Base-by-base conservation (phyloP, 2,329 filamentous ascomycete genomes). In the Ophiostoma ips region DNA sequence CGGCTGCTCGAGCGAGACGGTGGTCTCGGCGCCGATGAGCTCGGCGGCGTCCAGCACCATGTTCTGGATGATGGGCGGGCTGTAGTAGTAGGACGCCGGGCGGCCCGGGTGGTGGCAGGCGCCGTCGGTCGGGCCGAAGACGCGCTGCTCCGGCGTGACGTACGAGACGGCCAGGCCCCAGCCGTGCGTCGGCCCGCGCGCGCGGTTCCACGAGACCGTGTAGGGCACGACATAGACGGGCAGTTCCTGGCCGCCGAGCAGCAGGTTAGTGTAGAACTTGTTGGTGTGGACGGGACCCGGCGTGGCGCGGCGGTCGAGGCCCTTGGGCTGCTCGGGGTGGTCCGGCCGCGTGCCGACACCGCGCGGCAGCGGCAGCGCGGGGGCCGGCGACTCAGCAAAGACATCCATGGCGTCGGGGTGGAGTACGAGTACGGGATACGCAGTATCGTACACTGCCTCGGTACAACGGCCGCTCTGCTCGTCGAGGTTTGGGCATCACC, bases 181-280 rank as follows among this genome's bases (percentile, higher is more conserved):
- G 61, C 83, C 87, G 44, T 70, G 66, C 4, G 80, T 72, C 19
- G 69, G 68, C 11, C 79, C 81, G 50, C 67, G 66, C 1, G 83
- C 84, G 55, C 76, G 79, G 3, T 74, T 72, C 82, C 83, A 88
- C 18, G 73, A 66, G 18, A 89, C 61, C 3, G 78, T 76, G 60
- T 88, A 89, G 1, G 84, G 89, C 59, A 88, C 82, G 0, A 84
- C 82, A 66, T 83, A 95, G 1, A 80, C 72, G 0, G 82, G 75
- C 8, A 75, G 74, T 4, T 71, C 76, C 63, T 94, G 87, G 38
- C 72, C 73, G 3, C 79, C 83, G 0, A 95, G 70, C 62, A 87
- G 87, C 55, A 92, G 79, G 59, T 92, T 92, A 57, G 81, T 73
- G 58, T 85, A 87, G 63, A 87, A 89, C 60, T 86, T 89, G 69